These are phyloP conservation scores for Strigomonas culicis DNA, from an alignment of 208 protist species.

Conservation along the genomic window DNA sequence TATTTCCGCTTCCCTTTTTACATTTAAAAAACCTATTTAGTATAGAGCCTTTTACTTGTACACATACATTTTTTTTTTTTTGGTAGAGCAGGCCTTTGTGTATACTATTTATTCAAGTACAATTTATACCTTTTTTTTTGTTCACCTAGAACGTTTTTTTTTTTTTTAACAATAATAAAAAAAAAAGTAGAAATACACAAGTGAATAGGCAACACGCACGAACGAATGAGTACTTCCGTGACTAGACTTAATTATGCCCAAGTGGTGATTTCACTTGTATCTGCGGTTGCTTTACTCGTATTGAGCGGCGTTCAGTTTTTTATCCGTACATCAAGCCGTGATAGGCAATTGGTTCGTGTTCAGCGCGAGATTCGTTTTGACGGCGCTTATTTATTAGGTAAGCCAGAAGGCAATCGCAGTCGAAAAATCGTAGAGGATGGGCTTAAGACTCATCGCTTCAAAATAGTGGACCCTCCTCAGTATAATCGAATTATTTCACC, in stretches of 20 bases:
- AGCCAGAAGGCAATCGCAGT: slow-evolving; percentile 30
- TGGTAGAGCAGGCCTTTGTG: neutral
- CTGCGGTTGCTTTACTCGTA: slow-evolving; percentile 59
- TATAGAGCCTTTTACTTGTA: neutral
- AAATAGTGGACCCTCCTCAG: slow-evolving; percentile 58
- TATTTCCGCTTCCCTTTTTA: neutral
- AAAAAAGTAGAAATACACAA: neutral
- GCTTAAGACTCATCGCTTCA: slow-evolving; percentile 51
- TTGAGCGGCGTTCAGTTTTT: slow-evolving; percentile 56
- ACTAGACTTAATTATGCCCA: slow-evolving; percentile 60
- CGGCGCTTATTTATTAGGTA: slow-evolving; percentile 64
- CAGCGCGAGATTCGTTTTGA: slow-evolving; percentile 74
- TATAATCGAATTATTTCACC: slow-evolving; percentile 54
- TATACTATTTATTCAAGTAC: neutral
- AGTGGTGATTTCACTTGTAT: slow-evolving; percentile 70
- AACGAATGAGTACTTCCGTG: neutral
- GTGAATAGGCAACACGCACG: slow-evolving; percentile 4
- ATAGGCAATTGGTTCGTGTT: slow-evolving; percentile 45
- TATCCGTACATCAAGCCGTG: slow-evolving; percentile 45
- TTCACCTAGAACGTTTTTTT: slow-evolving; percentile 1
- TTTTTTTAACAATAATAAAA: slow-evolving; percentile 1
- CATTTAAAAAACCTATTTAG: too few species aligned
- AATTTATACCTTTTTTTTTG: neutral
- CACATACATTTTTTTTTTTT: neutral
- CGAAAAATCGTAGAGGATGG: slow-evolving; percentile 71